Base-by-base conservation (phyloP, 1,284 basidiomycete genomes). In the Fomitopsis schrenkii region DNA sequence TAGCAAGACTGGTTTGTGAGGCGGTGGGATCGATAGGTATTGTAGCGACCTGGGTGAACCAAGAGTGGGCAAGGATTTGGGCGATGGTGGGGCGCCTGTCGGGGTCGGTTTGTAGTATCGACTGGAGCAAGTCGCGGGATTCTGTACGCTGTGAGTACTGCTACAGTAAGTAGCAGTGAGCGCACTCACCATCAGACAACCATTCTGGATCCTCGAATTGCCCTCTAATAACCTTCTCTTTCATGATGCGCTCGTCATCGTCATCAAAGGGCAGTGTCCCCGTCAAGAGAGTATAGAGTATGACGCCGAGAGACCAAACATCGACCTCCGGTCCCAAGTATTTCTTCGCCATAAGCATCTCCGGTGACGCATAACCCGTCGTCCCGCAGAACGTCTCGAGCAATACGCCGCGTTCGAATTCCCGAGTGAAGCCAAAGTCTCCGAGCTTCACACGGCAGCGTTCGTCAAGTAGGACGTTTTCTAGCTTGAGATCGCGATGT, bases 341-440 rank as follows among this genome's bases (percentile, higher is more conserved):
- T 74, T 89, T 95, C 74, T 87, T 87, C 5, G 93, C 92, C 64
- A 90, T 83, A 8, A 99, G 78, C 88, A 99, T 98, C 76, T 99
- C 97, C 1, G 97, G 97, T 14, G 94, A 87, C 1, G 95, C 97
- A 74, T 99, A 91, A 41, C 94, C 95, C 0, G 96, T 97, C 1
- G 97, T 99, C 6, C 97, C 97, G 72, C 97, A 99, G 71, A 92
- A 97, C 0, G 97, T 99, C 68, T 98, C 95, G 83, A 99, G 87
- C 45, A 94, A 78, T 22, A 81, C 77, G 1, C 94, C 91, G 45
- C 83, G 84, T 63, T 97, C 93, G 73, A 91, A 98, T 78, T 98
- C 97, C 57, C 97, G 82, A 1, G 95, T 97, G 71, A 99, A 98
- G 15, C 97, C 97, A 72, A 99, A 94, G 76, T 99, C 97, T 14